A percentile compares a stretch with the other conserved stretches of the same genome.
Evolutionary conservation across 768 basidiomycete genomes (phyloP).

Genomic region (Serendipita vermifera): DNA sequence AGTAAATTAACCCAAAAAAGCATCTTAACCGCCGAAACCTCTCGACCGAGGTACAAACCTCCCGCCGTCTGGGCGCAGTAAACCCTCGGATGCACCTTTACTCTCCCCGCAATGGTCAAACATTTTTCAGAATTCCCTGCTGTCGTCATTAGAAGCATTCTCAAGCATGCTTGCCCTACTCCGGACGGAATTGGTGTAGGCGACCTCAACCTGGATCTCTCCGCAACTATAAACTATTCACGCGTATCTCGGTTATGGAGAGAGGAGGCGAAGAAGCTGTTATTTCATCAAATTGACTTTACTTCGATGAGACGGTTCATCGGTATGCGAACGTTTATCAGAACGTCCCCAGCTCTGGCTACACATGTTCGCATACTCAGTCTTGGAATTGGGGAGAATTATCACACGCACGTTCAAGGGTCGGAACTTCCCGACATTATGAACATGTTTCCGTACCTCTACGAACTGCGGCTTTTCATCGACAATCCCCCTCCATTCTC

Average conservation of each 20-base stretch:
- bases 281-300: background rate
- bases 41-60: no score
- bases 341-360: background rate
- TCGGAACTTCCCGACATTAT: constrained; percentile 5
- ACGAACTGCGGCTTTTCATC: constrained; percentile 5
- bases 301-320: background rate
- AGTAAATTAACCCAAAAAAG: no score
- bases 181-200: no score
- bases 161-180: no score
- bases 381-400: background rate
- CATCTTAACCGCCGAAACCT: no score
- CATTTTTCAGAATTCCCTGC: no score
- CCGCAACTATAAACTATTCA: background rate
- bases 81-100: no score
- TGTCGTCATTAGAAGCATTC: no score
- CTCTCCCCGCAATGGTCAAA: no score
- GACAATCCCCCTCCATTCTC: background rate
- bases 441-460: background rate
- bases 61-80: no score
- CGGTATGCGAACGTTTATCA: background rate
- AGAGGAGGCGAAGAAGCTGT: background rate
- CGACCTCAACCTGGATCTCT: constrained; percentile 1
- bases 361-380: constrained; percentile 8
- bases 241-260: background rate
- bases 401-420: background rate